Percentiles rank a stretch among this genome's conserved stretches.
Evolutionary conservation across 345 rosid species (phyloP).

Genomic region (Kandelia obovata): DNA sequence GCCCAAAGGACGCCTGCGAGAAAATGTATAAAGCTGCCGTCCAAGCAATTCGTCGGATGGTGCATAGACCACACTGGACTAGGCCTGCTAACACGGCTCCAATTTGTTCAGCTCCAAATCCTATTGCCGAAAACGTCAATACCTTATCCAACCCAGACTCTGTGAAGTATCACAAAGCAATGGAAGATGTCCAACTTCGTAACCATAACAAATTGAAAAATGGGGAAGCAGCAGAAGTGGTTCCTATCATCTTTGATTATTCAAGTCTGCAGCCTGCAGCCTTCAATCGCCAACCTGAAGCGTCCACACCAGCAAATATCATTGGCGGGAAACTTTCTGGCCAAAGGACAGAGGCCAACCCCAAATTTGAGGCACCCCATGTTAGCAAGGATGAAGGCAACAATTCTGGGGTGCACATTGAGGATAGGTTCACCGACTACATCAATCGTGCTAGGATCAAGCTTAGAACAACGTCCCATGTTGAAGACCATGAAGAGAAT

Average conservation of each 20-base stretch:
- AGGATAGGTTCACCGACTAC: conserved; percentile 25
- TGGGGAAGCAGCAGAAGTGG: conserved; percentile 11
- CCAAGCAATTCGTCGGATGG: conserved; percentile 19
- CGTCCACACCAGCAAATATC: neutral
- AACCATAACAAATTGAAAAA: neutral
- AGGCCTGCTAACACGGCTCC: conserved; percentile 1
- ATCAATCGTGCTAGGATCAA: conserved; percentile 25
- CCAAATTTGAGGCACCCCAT: neutral
- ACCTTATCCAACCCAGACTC: neutral
- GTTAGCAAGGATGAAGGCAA: neutral
- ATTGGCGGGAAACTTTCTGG: neutral
- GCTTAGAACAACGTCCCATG: conserved; percentile 21
- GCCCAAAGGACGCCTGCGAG: conserved; percentile 24
- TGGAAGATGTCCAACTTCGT: neutral
- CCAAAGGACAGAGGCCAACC: neutral
- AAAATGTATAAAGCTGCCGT: conserved; percentile 32
- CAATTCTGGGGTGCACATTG: conserved; percentile 16
- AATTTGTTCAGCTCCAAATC: conserved; percentile 6
- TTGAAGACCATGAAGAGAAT: conserved; percentile 8
- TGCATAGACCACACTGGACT: conserved; percentile 8
- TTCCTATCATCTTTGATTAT: conserved; percentile 25
- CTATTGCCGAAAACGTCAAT: neutral
- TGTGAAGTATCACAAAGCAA: neutral
- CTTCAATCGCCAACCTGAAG: neutral
- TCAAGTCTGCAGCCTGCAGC: conserved; percentile 6